A percentile compares a stretch with the other conserved stretches of the same genome.
Evolutionary conservation across 495 filamentous ascomycete species (phyloP).

Genomic region (Tuber magnatum): DNA sequence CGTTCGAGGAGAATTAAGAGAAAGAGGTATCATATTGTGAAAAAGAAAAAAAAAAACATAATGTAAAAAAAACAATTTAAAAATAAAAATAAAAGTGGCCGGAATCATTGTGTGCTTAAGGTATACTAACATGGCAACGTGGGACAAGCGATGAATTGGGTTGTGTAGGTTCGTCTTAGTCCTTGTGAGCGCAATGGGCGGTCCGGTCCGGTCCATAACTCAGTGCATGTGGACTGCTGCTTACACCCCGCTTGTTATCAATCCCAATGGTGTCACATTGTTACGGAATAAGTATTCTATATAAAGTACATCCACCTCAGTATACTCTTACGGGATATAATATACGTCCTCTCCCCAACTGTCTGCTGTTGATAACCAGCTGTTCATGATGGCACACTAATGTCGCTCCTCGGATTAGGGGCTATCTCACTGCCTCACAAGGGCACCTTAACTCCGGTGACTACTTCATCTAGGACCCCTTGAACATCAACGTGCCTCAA

Average conservation of each 20-base stretch:
- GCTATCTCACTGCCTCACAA: conserved; percentile 45
- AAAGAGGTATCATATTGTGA: neutral
- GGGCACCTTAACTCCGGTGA: conserved; percentile 63
- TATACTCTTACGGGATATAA: neutral
- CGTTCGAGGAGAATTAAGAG: neutral
- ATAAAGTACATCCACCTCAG: neutral
- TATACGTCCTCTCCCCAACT: conserved; percentile 12
- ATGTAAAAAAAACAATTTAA: neutral
- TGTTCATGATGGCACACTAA: conserved; percentile 7
- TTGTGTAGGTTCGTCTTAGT: neutral
- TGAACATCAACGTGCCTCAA: conserved; percentile 64
- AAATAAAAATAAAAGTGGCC: neutral
- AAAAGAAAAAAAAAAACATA: neutral
- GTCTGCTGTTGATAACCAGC: conserved; percentile 11
- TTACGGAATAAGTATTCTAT: conserved; percentile 1
- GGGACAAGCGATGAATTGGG: neutral
- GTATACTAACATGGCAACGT: neutral
- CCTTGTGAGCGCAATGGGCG: neutral
- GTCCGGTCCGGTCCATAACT: neutral
- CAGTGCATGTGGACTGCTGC: neutral
- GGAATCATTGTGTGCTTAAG: neutral
- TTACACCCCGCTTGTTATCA: neutral
- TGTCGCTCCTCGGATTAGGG: conserved; percentile 4
- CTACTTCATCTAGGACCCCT: conserved; percentile 75
- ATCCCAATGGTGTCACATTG: neutral